Evolutionary conservation across 495 filamentous ascomycete genomes (phyloP).

Genomic region (Talaromyces ruber): DNA sequence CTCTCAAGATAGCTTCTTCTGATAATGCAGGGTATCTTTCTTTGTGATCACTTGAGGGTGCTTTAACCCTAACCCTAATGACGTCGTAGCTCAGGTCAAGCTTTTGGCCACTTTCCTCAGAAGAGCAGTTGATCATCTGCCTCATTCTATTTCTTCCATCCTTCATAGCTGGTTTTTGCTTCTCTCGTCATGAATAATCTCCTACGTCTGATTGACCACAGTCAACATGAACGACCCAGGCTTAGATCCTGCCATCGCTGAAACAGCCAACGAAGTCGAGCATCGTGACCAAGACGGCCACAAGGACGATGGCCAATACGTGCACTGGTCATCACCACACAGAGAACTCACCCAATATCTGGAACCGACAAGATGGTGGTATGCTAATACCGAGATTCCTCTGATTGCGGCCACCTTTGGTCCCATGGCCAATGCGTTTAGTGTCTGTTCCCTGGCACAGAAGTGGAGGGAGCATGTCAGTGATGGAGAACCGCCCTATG

Average conservation of each 20-base stretch:
- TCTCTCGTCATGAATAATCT: not conserved
- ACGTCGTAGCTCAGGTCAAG: not conserved
- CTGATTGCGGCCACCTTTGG: conserved; percentile 73
- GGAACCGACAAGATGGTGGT: conserved; percentile 64
- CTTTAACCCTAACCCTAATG: not conserved
- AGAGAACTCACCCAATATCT: not conserved
- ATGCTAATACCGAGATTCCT: conserved; percentile 73
- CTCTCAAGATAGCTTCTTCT: too few relatives aligned
- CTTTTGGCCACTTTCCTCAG: not conserved
- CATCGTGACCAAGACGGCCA: conserved; percentile 16
- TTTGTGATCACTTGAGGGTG: too few relatives aligned
- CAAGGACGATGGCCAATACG: conserved; percentile 6
- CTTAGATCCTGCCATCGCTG: conserved; percentile 42
- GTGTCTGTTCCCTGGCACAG: conserved; percentile 64
- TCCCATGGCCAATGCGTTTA: conserved; percentile 76
- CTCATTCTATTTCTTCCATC: not conserved
- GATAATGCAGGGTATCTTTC: too few relatives aligned
- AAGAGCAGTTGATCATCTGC: not conserved
- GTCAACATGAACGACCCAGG: conserved; percentile 52
- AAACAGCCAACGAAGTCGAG: conserved; percentile 41
- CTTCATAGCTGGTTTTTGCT: too few relatives aligned
- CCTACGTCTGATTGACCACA: not conserved
- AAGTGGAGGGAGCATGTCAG: conserved; percentile 59
- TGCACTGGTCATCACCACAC: not conserved
- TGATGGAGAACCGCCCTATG: conserved; percentile 23